Conservation (phyloP, 1,284 basidiomycete species). For the Puccinia triticina region DNA sequence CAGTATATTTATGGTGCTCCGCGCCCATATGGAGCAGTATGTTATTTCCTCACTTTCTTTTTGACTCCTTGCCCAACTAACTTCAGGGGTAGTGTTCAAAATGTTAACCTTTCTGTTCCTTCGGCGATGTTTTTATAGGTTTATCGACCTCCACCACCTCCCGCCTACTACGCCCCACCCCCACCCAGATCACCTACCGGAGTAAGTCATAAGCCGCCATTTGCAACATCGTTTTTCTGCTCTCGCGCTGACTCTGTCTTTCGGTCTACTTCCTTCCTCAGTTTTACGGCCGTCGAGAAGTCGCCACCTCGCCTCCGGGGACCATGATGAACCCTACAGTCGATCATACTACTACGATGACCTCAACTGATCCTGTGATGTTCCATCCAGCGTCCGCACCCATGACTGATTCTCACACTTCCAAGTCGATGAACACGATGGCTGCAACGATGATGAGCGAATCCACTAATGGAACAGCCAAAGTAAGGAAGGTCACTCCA, state of each 20-base stretch:
- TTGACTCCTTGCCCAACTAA: too few relatives aligned
- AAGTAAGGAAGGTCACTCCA: not conserved
- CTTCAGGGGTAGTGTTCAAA: not conserved
- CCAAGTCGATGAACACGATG: not conserved
- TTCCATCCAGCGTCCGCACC: not conserved
- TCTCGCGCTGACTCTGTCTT: too few relatives aligned
- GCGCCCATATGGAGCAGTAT: not conserved
- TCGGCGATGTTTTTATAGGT: not conserved
- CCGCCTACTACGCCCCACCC: too few relatives aligned
- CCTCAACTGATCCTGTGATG: not conserved
- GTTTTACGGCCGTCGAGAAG: constrained; percentile 17
- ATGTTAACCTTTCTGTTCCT: not conserved
- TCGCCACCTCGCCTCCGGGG: not conserved
- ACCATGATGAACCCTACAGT: not conserved
- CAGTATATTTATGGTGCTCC: not conserved
- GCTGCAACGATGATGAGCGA: not conserved
- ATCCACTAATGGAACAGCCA: not conserved
- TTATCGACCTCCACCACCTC: too few relatives aligned
- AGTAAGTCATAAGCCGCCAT: too few relatives aligned
- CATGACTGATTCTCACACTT: not conserved
- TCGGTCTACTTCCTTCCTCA: not conserved
- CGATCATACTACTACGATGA: not conserved
- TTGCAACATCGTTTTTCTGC: too few relatives aligned
- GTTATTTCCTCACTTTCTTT: too few relatives aligned
- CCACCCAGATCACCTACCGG: too few relatives aligned